Base-by-base conservation (phyloP, 768 basidiomycete genomes). In the Paxillus ammoniavirescens region DNA sequence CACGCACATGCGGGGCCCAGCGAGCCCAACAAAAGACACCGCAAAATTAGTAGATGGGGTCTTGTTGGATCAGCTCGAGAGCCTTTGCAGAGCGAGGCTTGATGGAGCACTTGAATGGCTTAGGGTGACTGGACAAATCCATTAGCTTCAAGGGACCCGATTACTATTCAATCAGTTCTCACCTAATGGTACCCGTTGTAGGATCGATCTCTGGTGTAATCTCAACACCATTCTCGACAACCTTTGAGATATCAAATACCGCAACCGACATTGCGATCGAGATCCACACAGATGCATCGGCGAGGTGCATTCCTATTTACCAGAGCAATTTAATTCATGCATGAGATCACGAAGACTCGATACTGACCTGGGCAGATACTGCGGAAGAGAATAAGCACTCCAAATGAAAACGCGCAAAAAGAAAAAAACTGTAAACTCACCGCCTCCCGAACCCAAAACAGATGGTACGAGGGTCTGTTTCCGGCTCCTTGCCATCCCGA, bases 381-480 rank as follows among this genome's bases (percentile, higher is more conserved):
- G 47, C 42, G 21, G 28, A 21, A 30, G 31, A 26, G 18, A 7
- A 40, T 42, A 54, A 63, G 53, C 47, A 41, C 31, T 40, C 15
- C 43, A 21, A 37, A 49, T 55, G 31, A 42, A 23, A 28, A 44
- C 53, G 7, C 28, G 51, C 47, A 33, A 50, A 47, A 21, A 2
- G 3, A 47, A 21, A 2, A 21, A 47, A 53, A 37, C 51, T 52
- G 44, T 31, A 9, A 46, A 72, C 75, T 17, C 67, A 69, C 63
- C 87, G 79, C 69, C 87, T 74, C 45, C 87, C 87, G 62, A 87
- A 89, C 7, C 87, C 87, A 68, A 87, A 89, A 60, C 81, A 83
- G 44, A 83, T 64, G 45, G 75, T 75, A 50, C 80, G 81, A 54
- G 85, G 83, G 66, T 87, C 84, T 17, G 61, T 65, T 61, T 86